A percentile compares a stretch with the other conserved stretches of the same genome.
phyloP scores from a whole-genome alignment of 768 basidiomycete species.

The Lactifluus volemus region DNA sequence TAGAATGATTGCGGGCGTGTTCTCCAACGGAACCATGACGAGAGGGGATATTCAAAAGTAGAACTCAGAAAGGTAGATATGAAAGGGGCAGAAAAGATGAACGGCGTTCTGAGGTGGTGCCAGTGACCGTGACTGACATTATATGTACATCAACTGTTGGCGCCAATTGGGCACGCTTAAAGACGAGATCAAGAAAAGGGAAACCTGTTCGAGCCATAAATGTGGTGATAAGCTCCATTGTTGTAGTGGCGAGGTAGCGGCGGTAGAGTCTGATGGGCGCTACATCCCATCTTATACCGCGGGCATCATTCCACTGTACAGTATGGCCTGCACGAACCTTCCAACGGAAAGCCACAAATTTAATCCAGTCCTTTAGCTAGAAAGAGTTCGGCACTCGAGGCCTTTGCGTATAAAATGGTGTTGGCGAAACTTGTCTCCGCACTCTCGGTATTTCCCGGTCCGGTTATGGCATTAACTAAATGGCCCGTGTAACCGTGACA shows the following conservation, averaged over 20 bases:
- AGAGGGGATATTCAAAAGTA: no score
- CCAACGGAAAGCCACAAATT: background rate
- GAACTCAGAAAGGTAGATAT: background rate
- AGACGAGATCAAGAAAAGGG: background rate
- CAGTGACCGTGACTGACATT: background rate
- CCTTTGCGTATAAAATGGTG: background rate
- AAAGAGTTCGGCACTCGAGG: background rate
- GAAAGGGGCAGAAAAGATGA: background rate
- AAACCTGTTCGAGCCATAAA: background rate
- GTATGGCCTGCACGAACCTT: background rate
- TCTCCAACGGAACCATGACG: background rate
- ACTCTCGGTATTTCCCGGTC: no score
- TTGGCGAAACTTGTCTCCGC: no score
- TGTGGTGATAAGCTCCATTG: background rate
- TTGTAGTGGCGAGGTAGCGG: background rate
- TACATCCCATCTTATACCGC: background rate
- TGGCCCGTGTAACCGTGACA: no score
- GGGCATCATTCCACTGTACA: background rate
- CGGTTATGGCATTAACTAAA: no score
- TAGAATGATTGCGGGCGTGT: background rate
- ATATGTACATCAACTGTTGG: background rate
- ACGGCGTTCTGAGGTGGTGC: background rate
- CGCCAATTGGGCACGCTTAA: background rate
- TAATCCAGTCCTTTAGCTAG: background rate
- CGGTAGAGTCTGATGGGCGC: background rate